Conservation (phyloP, 495 filamentous ascomycete species). For the Rostrohypoxylon terebratum region DNA sequence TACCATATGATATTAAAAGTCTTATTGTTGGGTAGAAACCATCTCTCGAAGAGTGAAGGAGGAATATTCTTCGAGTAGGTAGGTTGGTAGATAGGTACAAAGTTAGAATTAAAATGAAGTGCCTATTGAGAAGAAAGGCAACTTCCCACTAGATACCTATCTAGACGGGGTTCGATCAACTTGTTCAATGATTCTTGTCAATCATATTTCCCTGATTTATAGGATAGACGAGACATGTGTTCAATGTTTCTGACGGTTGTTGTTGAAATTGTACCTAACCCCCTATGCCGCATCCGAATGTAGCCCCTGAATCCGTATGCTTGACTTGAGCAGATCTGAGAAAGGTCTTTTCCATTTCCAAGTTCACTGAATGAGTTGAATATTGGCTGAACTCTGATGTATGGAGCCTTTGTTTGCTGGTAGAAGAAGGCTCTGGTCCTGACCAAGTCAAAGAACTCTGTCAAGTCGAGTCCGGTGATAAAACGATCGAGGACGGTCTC, state of each 20-base stretch:
- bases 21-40: too few relatives aligned
- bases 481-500: neutral
- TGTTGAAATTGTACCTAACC: neutral
- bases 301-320: constrained; percentile 5
- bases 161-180: too few relatives aligned
- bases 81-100: too few relatives aligned
- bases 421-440: neutral
- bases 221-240: neutral
- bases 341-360: neutral
- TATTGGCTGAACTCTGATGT: neutral
- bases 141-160: neutral
- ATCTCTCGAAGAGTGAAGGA: too few relatives aligned
- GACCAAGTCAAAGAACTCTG: neutral
- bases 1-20: too few relatives aligned
- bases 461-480: neutral
- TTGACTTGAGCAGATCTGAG: neutral
- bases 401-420: neutral
- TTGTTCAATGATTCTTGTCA: too few relatives aligned
- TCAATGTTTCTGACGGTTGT: neutral
- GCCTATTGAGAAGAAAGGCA: too few relatives aligned
- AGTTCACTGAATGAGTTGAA: neutral
- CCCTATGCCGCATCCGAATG: neutral
- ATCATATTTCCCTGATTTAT: too few relatives aligned
- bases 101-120: too few relatives aligned
- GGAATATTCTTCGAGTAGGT: too few relatives aligned